Conservation (phyloP, 1,284 basidiomycete genomes). For the Rhodotorula sp. region DNA sequence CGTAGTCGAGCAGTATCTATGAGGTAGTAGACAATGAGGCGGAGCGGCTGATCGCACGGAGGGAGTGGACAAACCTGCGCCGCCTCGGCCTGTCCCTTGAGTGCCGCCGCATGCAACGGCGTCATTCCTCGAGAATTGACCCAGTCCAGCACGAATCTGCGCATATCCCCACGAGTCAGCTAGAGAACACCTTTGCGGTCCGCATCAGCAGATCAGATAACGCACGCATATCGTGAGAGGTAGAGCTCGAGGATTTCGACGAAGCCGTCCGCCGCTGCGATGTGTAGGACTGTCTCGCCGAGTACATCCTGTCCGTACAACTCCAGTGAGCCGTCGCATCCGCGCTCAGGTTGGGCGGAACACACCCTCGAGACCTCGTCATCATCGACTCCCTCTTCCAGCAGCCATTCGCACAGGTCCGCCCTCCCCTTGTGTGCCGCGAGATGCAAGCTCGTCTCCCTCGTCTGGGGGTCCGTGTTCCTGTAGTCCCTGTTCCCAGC, state of each 20-base stretch:
- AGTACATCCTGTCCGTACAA: slow-evolving; percentile 19
- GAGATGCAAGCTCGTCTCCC: slow-evolving; percentile 84
- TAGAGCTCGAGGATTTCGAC: slow-evolving; percentile 19
- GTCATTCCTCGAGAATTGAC: slow-evolving; percentile 83
- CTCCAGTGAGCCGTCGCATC: neutral
- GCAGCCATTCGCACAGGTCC: slow-evolving; percentile 78
- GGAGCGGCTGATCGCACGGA: too few relatives aligned
- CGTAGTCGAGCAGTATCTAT: slow-evolving; percentile 82
- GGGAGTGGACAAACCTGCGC: too few relatives aligned
- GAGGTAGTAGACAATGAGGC: neutral
- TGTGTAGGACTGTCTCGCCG: slow-evolving; percentile 34
- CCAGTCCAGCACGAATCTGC: slow-evolving; percentile 75
- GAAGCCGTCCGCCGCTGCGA: slow-evolving; percentile 28
- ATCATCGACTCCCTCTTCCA: slow-evolving; percentile 81
- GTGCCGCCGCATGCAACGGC: slow-evolving; percentile 79
- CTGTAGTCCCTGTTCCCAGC: slow-evolving; percentile 61
- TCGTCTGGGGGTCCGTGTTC: slow-evolving; percentile 69
- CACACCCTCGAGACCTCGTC: slow-evolving; percentile 80
- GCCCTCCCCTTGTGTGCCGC: slow-evolving; percentile 77
- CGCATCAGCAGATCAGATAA: neutral
- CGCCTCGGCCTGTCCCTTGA: slow-evolving; percentile 84
- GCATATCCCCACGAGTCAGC: slow-evolving; percentile 51
- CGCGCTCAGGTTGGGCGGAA: slow-evolving; percentile 27
- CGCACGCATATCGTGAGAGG: slow-evolving; percentile 7
- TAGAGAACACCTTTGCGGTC: slow-evolving; percentile 34